phyloP scores from a whole-genome alignment of 1,139 yeast genomes.

The Hemisphaericaspora lyxosophila region DNA sequence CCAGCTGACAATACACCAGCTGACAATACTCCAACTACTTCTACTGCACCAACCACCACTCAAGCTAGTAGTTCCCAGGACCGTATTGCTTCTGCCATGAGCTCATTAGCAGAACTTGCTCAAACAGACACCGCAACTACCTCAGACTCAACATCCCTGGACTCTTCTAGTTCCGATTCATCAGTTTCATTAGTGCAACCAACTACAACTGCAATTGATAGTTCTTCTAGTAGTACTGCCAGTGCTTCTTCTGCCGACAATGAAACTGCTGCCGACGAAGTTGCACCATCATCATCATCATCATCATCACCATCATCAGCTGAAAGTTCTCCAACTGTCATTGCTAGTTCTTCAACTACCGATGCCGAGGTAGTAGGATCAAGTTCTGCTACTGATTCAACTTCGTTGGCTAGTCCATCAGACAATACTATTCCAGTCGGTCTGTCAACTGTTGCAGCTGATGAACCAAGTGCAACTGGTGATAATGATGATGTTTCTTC shows the following conservation, averaged over 20 bases:
- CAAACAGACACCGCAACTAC: not conserved
- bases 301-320: not conserved
- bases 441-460: not conserved
- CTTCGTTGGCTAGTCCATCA: not conserved
- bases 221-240: not conserved
- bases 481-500: constrained; percentile 3
- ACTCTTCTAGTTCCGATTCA: constrained; percentile 2
- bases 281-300: not conserved
- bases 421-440: constrained; percentile 4
- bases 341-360: constrained; percentile 2
- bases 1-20: constrained; percentile 2
- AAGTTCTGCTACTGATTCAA: not conserved
- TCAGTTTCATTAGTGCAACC: not conserved
- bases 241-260: constrained; percentile 3
- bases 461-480: not conserved
- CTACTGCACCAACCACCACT: constrained; percentile 2
- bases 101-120: constrained; percentile 3
- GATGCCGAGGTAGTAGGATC: not conserved
- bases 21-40: not conserved
- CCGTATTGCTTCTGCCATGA: constrained; percentile 2
- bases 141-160: not conserved
- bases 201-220: not conserved
- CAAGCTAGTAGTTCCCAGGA: not conserved
- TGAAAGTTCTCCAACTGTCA: constrained; percentile 4
- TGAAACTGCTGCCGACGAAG: not conserved